Base-by-base conservation (phyloP, 257 asterid genomes). In the Knoxia roxburghii region DNA sequence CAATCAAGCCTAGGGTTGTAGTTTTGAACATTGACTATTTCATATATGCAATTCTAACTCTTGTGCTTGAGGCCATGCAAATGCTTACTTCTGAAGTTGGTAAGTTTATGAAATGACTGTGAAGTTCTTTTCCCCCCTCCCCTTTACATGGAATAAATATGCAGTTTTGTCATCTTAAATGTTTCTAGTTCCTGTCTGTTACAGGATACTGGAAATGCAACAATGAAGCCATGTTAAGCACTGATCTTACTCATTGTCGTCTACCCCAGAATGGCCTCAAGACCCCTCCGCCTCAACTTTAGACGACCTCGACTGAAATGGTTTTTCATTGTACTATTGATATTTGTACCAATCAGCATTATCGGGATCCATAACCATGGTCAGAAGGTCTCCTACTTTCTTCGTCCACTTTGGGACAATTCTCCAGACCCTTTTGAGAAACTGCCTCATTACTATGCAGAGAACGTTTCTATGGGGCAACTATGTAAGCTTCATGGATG, bases 361-460 rank as follows among this genome's bases (percentile, higher is more conserved):
- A 62, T 80, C 13, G 86, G 74, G 11, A 66, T 83, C 56, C 70
- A 75, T 37, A 57, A 67, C 68, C 77, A 88, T 40, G 61, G 75
- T 59, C 89, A 80, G 63, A 86, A 85, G 50, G 76, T 93, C 67
- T 81, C 96, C 70, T 93, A 93, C 67, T 88, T 93, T 39, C 79
- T 93, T 70, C 97, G 97, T 5, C 99, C 99, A 10, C 84, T 93
- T 53, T 93, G 99, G 99, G 99, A 93, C 82, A 67, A 67, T 11
- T 89, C 99, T 55, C 99, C 97, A 27, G 68, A 82, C 2, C 82
- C 86, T 0, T 88, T 93, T 2, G 74, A 80, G 71, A 84, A 63
- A 51, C 49, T 93, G 33, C 97, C 96, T 13, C 99, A 93, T 77
- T 93, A 84, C 60, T 88, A 93, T 64, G 97, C 97, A 2, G 96